Base-by-base conservation (phyloP, 1,284 basidiomycete genomes). In the Fomitopsis betulina region DNA sequence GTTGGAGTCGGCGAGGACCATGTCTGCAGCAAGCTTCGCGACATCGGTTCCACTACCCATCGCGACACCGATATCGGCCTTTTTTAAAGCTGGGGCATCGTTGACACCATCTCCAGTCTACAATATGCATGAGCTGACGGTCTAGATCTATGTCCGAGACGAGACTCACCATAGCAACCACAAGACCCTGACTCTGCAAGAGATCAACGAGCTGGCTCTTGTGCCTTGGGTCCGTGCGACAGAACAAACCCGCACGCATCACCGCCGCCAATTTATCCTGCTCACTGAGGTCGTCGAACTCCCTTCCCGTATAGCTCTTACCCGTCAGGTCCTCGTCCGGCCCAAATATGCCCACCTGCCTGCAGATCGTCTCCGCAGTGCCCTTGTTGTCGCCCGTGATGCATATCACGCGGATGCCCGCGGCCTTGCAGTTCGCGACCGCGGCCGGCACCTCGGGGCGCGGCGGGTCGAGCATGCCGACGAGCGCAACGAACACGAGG, bases 21-120 rank as follows among this genome's bases (percentile, higher is more conserved):
- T 96, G 73, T 99, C 96, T 23, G 96, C 94, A 10, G 97, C 97
- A 63, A 98, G 82, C 75, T 98, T 98, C 59, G 97, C 96, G 30
- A 99, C 97, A 70, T 99, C 97, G 0, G 96, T 99, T 53, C 96
- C 97, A 62, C 91, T 94, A 51, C 96, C 96, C 96, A 99, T 98
- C n/a, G 94, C 92, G 58, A 99, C 92, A 69, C 96, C 96, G 67
- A 99, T 98, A 68, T 98, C 96, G 17, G 96, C 96, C 79, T 92
- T 96, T 74, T 97, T 97, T 67, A 99, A 76, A 0, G 96, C 96
- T 17, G 96, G 96, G 0, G 96, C 96, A 68, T 99, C 96, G 67
- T 99, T 99, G 58, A 98, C 96, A 68, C 94, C 94, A 68, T 96
- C 94, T 57, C 92, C 93, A 58, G 91, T 93, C 89, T 91, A 60